phyloP scores from a whole-genome alignment of 768 basidiomycete species.

The Collybiopsis confluens region DNA sequence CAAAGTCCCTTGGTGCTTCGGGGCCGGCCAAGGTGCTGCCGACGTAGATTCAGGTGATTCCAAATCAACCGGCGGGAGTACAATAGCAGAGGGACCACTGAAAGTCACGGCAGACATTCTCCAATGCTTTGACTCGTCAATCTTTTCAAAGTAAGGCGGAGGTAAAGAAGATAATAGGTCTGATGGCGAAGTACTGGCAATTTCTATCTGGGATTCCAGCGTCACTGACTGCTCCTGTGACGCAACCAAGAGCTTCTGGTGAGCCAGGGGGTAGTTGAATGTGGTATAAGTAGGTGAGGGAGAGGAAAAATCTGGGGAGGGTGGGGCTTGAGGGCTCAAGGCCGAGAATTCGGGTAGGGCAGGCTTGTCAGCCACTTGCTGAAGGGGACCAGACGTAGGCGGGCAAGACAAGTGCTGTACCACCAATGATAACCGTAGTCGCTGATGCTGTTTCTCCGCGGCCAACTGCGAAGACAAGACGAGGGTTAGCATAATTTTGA shows the following conservation, averaged over 20 bases:
- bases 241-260: slow-evolving; percentile 44
- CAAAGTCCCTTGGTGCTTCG: slow-evolving; percentile 37
- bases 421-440: slow-evolving; percentile 46
- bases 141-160: slow-evolving; percentile 41
- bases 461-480: slow-evolving; percentile 45
- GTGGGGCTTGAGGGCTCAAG: slow-evolving; percentile 29
- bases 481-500: slow-evolving; percentile 52
- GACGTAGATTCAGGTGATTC: slow-evolving; percentile 13
- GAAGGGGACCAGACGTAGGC: slow-evolving; percentile 14
- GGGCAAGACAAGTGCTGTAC: slow-evolving; percentile 63
- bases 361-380: too few species aligned
- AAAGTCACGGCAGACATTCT: slow-evolving; percentile 33
- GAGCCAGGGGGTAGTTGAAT: slow-evolving; percentile 50
- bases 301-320: slow-evolving; percentile 53
- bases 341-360: slow-evolving; percentile 27
- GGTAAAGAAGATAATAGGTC: slow-evolving; percentile 27
- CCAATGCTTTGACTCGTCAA: slow-evolving; percentile 28
- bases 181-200: not conserved
- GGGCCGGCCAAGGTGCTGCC: not conserved
- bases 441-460: slow-evolving; percentile 21
- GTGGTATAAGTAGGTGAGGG: slow-evolving; percentile 41
- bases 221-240: slow-evolving; percentile 29
- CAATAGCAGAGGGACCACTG: slow-evolving; percentile 48
- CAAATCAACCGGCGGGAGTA: slow-evolving; percentile 41
- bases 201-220: slow-evolving; percentile 7